Conservation (phyloP, 2,329 filamentous ascomycete species). For the Myriosclerotinia duriaeana region DNA sequence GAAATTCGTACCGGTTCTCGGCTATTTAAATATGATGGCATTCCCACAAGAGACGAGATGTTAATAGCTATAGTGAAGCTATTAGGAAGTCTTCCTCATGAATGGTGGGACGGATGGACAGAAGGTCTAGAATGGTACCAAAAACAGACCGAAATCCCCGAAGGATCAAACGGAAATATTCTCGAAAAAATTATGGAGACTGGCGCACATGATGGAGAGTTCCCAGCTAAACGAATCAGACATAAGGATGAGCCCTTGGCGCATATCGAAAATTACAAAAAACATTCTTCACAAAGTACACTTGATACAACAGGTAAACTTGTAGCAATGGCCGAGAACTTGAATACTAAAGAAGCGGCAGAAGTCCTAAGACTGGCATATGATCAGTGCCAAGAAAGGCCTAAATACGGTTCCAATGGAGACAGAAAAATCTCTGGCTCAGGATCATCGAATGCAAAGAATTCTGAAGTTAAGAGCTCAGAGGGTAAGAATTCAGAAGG, state of each 20-base stretch:
- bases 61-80: conserved; percentile 26
- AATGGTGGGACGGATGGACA: conserved; percentile 28
- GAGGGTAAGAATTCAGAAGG: background rate
- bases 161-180: conserved; percentile 22
- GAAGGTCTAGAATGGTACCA: conserved; percentile 28
- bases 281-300: background rate
- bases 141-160: background rate
- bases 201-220: conserved; percentile 29
- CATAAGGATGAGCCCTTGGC: conserved; percentile 7
- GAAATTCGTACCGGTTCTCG: conserved; percentile 29
- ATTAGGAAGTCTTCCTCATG: conserved; percentile 27
- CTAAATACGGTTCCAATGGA: background rate
- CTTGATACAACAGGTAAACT: conserved; percentile 24
- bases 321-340: conserved; percentile 22
- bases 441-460: background rate
- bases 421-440: background rate
- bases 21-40: conserved; percentile 26
- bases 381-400: conserved; percentile 8
- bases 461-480: background rate
- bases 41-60: conserved; percentile 26
- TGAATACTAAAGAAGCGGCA: conserved; percentile 28
- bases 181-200: conserved; percentile 28
- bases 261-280: background rate
- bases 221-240: background rate
- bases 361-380: conserved; percentile 24